Evolutionary conservation across 208 protist genomes (phyloP).

Genomic region (Leptomonas pyrrhocoris): DNA sequence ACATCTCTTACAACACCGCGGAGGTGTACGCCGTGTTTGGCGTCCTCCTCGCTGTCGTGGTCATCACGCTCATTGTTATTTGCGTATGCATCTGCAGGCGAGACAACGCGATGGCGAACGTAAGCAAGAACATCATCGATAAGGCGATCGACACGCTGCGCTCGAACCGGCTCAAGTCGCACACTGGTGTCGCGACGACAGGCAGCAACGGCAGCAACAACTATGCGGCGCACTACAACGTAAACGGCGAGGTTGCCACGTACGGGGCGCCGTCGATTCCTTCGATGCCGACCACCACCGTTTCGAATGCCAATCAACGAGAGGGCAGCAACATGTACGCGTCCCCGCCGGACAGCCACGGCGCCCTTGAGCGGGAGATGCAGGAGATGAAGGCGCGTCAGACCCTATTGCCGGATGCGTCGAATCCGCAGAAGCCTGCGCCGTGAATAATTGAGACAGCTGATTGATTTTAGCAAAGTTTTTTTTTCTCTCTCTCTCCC

Average conservation of each 20-base stretch:
- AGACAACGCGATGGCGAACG: constrained; percentile 13
- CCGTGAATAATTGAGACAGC: neutral
- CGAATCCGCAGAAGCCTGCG: constrained; percentile 11
- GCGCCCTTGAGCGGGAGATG: constrained; percentile 16
- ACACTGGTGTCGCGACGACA: too few relatives aligned
- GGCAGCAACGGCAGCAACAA: constrained; percentile 11
- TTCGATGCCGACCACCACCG: neutral
- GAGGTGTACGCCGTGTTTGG: constrained; percentile 24
- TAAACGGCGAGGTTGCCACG: neutral
- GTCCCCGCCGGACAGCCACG: neutral
- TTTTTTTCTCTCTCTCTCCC: neutral
- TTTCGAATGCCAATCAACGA: too few relatives aligned
- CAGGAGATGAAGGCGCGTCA: constrained; percentile 15
- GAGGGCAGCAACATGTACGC: constrained; percentile 7
- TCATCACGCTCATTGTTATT: constrained; percentile 12
- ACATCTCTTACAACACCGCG: constrained; percentile 10
- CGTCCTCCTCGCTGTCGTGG: constrained; percentile 9
- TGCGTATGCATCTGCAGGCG: constrained; percentile 20
- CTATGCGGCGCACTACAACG: constrained; percentile 12
- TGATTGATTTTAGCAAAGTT: neutral
- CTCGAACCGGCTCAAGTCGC: neutral
- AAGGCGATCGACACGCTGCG: constrained; percentile 18
- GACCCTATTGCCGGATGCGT: neutral
- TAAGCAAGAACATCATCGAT: constrained; percentile 28
- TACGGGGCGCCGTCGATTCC: neutral